Evolutionary conservation across 192 early-diverging fungal species (phyloP).

Genomic region (Ambispora gerdemannii): DNA sequence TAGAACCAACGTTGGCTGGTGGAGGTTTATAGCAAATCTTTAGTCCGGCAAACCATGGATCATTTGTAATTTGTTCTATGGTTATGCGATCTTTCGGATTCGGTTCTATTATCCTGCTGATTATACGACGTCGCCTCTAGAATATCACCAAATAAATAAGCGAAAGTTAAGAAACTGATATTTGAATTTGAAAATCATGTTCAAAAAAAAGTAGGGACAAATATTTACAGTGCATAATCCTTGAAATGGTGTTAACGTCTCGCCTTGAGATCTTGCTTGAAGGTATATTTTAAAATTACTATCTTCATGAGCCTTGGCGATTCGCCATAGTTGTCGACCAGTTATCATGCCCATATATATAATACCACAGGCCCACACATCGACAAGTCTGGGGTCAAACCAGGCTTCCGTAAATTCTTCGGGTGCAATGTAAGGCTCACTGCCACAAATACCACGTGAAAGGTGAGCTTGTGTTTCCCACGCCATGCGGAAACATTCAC

Average conservation of each 20-base stretch:
- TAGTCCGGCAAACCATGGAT: slow-evolving; percentile 5
- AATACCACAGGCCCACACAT: slow-evolving; percentile 46
- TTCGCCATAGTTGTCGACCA: slow-evolving; percentile 12
- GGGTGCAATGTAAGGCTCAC: slow-evolving; percentile 86
- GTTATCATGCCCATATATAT: slow-evolving; percentile 44
- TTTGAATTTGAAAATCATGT: not conserved
- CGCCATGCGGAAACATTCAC: slow-evolving; percentile 72
- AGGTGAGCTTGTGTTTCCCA: slow-evolving; percentile 62
- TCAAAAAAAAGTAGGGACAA: not conserved
- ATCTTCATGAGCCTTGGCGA: slow-evolving; percentile 25
- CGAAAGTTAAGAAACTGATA: not conserved
- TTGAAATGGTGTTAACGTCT: slow-evolving; percentile 3
- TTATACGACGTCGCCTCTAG: slow-evolving; percentile 5
- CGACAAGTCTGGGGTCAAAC: slow-evolving; percentile 67
- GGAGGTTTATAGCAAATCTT: slow-evolving; percentile 7
- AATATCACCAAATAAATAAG: not conserved
- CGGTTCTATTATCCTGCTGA: slow-evolving; percentile 20
- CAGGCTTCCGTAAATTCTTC: slow-evolving; percentile 62
- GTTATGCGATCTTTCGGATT: slow-evolving; percentile 17
- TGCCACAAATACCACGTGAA: slow-evolving; percentile 65
- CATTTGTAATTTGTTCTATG: slow-evolving; percentile 5
- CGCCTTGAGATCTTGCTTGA: slow-evolving; percentile 5
- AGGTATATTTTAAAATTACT: not conserved
- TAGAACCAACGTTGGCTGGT: not conserved
- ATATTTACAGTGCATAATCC: slow-evolving; percentile 9